Percentiles rank a stretch among this genome's conserved stretches.
Evolutionary conservation across 805 yeast genomes (phyloP).

Genomic region (Tetrapisispora taiwanensis): DNA sequence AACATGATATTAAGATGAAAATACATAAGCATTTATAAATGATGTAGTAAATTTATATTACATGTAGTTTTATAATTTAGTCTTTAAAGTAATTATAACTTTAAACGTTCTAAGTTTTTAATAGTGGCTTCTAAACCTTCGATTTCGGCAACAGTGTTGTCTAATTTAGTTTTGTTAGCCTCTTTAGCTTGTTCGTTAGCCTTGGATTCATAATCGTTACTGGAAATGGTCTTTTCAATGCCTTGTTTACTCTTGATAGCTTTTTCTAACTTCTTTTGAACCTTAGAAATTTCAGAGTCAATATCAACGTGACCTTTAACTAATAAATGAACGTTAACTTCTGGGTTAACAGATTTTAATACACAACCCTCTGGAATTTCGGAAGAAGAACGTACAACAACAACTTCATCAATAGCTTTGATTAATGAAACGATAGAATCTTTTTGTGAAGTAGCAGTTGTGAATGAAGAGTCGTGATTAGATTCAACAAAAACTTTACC

Average conservation of each 20-base stretch:
- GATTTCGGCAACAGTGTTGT: slow-evolving; percentile 71
- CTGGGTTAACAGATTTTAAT: slow-evolving; percentile 68
- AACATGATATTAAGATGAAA: neutral
- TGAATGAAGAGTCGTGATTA: slow-evolving; percentile 34
- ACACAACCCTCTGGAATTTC: slow-evolving; percentile 85
- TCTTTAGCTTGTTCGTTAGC: slow-evolving; percentile 77
- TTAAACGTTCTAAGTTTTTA: slow-evolving; percentile 70
- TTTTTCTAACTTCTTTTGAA: slow-evolving; percentile 62
- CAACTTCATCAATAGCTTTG: slow-evolving; percentile 74
- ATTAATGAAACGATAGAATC: slow-evolving; percentile 85
- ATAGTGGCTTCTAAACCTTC: slow-evolving; percentile 84
- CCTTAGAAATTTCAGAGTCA: slow-evolving; percentile 83
- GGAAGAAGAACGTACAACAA: slow-evolving; percentile 46
- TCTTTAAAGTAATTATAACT: slow-evolving; percentile 31
- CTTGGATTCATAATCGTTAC: slow-evolving; percentile 75
- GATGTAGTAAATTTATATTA: neutral
- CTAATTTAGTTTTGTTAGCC: slow-evolving; percentile 56
- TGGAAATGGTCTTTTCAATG: slow-evolving; percentile 57
- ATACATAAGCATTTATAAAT: neutral
- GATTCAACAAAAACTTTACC: slow-evolving; percentile 80
- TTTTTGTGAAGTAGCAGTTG: slow-evolving; percentile 57
- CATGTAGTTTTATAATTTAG: neutral
- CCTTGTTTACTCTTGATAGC: slow-evolving; percentile 48
- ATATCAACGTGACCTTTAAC: slow-evolving; percentile 93
- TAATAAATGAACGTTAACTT: slow-evolving; percentile 75